Evolutionary conservation across 1,139 yeast species (phyloP), one percentile per base, ranked within the genome.

Genomic region (Taphrina wiesneri): DNA sequence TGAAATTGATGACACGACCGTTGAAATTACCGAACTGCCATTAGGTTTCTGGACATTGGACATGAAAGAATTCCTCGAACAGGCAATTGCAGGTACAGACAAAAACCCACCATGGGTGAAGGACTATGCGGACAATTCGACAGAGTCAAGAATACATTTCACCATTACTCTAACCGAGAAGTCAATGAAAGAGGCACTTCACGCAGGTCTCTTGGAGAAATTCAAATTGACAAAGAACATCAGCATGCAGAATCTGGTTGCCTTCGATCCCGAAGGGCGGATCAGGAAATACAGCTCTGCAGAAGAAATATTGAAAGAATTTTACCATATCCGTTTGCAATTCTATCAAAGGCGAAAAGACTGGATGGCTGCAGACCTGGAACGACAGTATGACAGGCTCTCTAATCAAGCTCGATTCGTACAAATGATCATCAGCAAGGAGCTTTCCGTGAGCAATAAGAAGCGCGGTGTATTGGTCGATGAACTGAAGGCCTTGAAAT

Each of bases 121-220:
- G 71, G 98, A 93, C 77, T 85, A 92, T 86, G 92, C 88, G 72
- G 99, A 93, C 75, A 96, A 93, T 74, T 98, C 93, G 75, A 89
- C 91, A 67, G 88, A 86, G 49, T 86, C 93, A 70, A 85, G 57
- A 13, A 69, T 68, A 4, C 69, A 86, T 71, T 95, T 95, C 74
- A 84, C 90, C 36, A 84, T 95, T 39, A 90, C 86, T 54, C 78
- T 95, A 70, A 78, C 85, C 21, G 83, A 82, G 63, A 93, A 86
- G 63, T 97, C 93, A 74, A 92, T 95, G 98, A 82, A 80, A 43
- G 89, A 89, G 72, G 83, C 96, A 0, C 79, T 83, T 69, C 80
- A 81, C 64, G 83, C 87, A 32, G 99, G 99, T 0, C 81, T 90
- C 63, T 82, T 88, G 71, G 96, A 89, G 74, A 82, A 92, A 74